Conservation (phyloP, 441 rosid genomes). For the Euphorbia corollata region DNA sequence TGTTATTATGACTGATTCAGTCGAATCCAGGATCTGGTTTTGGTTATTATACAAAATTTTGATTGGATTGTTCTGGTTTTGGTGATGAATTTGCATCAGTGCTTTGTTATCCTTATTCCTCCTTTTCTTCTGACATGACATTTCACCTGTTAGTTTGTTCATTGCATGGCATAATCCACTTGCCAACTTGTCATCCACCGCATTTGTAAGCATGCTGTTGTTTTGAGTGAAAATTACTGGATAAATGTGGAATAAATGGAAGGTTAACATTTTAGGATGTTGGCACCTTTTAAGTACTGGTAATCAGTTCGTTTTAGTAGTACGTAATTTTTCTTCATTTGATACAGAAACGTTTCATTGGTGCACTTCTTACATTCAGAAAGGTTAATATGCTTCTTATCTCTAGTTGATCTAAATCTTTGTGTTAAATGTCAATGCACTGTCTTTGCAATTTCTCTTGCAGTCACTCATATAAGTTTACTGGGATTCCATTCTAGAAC, state of each 20-base stretch:
- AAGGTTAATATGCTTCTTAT: not conserved
- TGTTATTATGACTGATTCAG: not conserved
- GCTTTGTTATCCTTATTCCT: constrained; percentile 12
- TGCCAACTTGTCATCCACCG: constrained; percentile 18
- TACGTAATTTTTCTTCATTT: not conserved
- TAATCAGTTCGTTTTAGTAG: not conserved
- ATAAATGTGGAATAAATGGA: not conserved
- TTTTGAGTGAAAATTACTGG: not conserved
- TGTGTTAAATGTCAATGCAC: not conserved
- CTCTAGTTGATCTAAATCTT: not conserved
- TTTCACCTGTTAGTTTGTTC: constrained; percentile 24
- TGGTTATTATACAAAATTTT: constrained; percentile 9
- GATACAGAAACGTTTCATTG: not conserved
- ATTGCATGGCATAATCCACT: constrained; percentile 21
- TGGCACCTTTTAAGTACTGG: not conserved
- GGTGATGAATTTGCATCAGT: not conserved
- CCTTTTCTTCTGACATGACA: constrained; percentile 20
- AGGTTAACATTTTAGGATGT: not conserved
- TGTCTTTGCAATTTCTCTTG: not conserved
- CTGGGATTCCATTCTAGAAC: not conserved
- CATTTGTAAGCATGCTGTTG: not conserved
- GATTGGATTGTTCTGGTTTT: constrained; percentile 13
- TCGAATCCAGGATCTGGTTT: constrained; percentile 14
- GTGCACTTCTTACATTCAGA: not conserved
- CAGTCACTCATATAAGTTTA: not conserved